A percentile compares a stretch with the other conserved stretches of the same genome.
Conservation (phyloP, 1,284 basidiomycete species). For the Vanrija humicola region DNA sequence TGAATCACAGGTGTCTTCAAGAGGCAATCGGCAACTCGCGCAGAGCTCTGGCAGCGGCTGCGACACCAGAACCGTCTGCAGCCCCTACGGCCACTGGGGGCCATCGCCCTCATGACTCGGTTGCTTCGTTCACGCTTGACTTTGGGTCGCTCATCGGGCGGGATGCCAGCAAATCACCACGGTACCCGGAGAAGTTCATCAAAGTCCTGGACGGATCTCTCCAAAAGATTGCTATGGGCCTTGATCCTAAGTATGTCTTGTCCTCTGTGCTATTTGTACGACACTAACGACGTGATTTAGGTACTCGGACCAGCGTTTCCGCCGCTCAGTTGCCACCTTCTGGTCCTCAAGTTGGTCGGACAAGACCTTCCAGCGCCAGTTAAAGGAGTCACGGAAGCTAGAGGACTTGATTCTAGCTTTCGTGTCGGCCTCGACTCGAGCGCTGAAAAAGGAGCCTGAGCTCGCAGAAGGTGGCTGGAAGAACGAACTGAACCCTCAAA, state of each 20-base stretch:
- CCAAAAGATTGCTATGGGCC: constrained; percentile 86
- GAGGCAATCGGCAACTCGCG: constrained; percentile 12
- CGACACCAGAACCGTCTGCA: not conserved
- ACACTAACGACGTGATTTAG: constrained; percentile 48
- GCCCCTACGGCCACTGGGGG: not conserved
- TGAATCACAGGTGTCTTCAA: constrained; percentile 25
- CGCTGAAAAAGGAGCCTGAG: constrained; percentile 70
- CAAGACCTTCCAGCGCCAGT: constrained; percentile 74
- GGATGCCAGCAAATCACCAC: constrained; percentile 61
- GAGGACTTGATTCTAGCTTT: constrained; percentile 96
- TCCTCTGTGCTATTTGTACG: no score
- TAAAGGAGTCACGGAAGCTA: constrained; percentile 94
- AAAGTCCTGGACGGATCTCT: constrained; percentile 81
- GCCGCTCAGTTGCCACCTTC: constrained; percentile 83
- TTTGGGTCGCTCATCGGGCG: constrained; percentile 33
- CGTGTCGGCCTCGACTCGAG: constrained; percentile 79
- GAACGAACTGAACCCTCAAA: constrained; percentile 82
- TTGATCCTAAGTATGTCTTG: constrained; percentile 65
- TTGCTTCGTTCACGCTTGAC: constrained; percentile 34
- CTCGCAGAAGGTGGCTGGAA: constrained; percentile 85
- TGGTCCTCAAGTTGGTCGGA: constrained; percentile 77
- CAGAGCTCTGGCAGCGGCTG: constrained; percentile 1
- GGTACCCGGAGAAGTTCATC: constrained; percentile 86
- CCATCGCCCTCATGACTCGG: constrained; percentile 13
- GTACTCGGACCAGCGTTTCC: constrained; percentile 79